These are phyloP conservation scores for Saccharomyces hybrid DNA, from an alignment of 1,139 yeast species.

Conservation along the genomic window DNA sequence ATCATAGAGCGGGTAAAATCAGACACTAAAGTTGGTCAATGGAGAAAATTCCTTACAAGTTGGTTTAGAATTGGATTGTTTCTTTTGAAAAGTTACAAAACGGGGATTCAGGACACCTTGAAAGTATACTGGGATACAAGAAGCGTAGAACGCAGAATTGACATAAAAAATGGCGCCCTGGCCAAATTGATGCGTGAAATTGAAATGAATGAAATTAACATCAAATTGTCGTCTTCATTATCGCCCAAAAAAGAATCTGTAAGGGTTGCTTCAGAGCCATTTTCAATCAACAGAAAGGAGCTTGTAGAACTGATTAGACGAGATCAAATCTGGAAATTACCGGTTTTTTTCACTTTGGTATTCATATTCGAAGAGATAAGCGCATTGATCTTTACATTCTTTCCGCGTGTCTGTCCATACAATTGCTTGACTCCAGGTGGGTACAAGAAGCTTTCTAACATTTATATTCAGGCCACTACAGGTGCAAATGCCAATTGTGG, in stretches of 20 bases:
- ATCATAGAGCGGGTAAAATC: conserved; percentile 14
- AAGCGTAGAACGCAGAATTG: not conserved
- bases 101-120: conserved; percentile 23
- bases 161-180: not conserved
- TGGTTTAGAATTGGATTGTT: conserved; percentile 24
- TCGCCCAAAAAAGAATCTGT: not conserved
- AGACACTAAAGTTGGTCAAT: conserved; percentile 19
- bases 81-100: conserved; percentile 18
- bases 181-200: conserved; percentile 12
- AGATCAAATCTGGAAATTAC: conserved; percentile 26
- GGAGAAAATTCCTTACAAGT: conserved; percentile 25
- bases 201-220: conserved; percentile 17
- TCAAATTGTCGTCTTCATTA: not conserved
- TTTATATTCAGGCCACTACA: conserved; percentile 2
- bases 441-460: conserved; percentile 17
- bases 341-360: conserved; percentile 19
- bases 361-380: conserved; percentile 27
- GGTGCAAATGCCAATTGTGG: not conserved
- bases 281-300: conserved; percentile 16
- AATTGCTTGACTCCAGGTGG: conserved; percentile 27
- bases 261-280: not conserved
- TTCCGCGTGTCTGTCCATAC: conserved; percentile 27
- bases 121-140: conserved; percentile 14
- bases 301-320: conserved; percentile 24
- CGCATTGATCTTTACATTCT: conserved; percentile 21